Base-by-base conservation (phyloP, 2,329 filamentous ascomycete species). In the Paecilomyces variotii region DNA sequence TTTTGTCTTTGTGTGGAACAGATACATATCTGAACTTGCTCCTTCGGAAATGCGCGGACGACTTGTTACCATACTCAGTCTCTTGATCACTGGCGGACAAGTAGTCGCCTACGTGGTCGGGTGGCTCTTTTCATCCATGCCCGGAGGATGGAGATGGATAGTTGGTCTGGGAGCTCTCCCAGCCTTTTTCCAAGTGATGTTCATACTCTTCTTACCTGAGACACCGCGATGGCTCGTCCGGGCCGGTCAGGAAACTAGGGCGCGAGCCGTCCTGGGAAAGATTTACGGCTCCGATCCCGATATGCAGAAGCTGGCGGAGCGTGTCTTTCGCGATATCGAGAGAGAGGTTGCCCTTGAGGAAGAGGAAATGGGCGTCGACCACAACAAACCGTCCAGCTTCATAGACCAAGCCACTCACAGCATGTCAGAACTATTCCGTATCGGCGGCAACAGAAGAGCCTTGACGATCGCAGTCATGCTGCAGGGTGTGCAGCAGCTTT, bases 51-150 rank as follows among this genome's bases (percentile, higher is more conserved):
- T 89, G 61, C 80, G 93, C 57, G 93, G 93, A 12, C 79, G 89
- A 49, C 78, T 97, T 49, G 88, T 97, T 3, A 95, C 91, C 0
- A 83, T 94, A 58, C 87, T 90, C 60, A 85, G 88, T 27, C 77
- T 97, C 25, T 91, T 95, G 65, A 87, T 97, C 58, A 96, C 92
- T 0, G 79, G 89, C 10, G 93, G 93, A 0, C 92, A 97, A 74
- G 89, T 96, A 1, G 83, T 95, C 24, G 92, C 93, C 1, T 97
- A 97, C 72, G 71, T 95, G 1, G 76, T 91, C 5, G 93, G 93
- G 1, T 96, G 89, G 88, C 72, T 80, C 0, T 87, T 96, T 57
- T 79, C 78, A 53, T 82, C 85, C 4, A 80, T 82, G 6, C 60
- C 65, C 6, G 82, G 81, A 11, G 90, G 88, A 1, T 97, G 93